These are phyloP conservation scores for Kwoniella shandongensis DNA, from an alignment of 768 basidiomycete species.

Conservation along the genomic window DNA sequence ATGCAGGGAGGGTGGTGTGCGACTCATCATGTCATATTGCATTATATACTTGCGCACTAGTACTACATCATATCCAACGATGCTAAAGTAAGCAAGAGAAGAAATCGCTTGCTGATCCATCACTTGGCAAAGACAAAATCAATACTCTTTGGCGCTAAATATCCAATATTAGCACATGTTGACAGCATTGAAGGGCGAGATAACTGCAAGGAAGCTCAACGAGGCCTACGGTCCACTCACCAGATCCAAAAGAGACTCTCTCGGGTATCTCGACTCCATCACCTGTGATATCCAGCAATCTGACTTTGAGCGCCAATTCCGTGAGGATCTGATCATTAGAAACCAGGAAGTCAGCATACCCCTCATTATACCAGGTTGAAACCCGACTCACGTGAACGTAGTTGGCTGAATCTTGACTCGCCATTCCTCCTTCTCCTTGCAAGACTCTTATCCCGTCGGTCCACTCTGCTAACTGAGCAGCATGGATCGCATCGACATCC, in stretches of 20 bases:
- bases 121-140: slow-evolving; percentile 48
- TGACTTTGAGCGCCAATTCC: slow-evolving; percentile 45
- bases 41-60: background rate
- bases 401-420: slow-evolving; percentile 30
- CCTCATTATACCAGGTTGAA: no score
- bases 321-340: slow-evolving; percentile 31
- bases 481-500: slow-evolving; percentile 46
- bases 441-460: slow-evolving; percentile 43
- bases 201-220: background rate
- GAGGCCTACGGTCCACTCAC: slow-evolving; percentile 16
- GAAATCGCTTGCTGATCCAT: background rate
- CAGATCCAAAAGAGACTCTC: slow-evolving; percentile 30
- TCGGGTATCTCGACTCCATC: slow-evolving; percentile 48
- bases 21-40: no score
- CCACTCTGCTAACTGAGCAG: slow-evolving; percentile 47
- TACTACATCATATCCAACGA: background rate
- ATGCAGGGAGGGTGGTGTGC: background rate
- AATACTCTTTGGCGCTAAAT: slow-evolving; percentile 37
- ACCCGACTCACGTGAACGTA: slow-evolving; percentile 37
- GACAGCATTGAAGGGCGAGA: background rate
- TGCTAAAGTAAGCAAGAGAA: background rate
- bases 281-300: slow-evolving; percentile 44
- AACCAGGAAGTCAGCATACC: no score
- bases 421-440: slow-evolving; percentile 38
- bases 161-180: background rate